Percentiles rank a stretch among this genome's conserved stretches.
Conservation (phyloP, 257 asterid genomes). For the Solanum paucissectum region DNA sequence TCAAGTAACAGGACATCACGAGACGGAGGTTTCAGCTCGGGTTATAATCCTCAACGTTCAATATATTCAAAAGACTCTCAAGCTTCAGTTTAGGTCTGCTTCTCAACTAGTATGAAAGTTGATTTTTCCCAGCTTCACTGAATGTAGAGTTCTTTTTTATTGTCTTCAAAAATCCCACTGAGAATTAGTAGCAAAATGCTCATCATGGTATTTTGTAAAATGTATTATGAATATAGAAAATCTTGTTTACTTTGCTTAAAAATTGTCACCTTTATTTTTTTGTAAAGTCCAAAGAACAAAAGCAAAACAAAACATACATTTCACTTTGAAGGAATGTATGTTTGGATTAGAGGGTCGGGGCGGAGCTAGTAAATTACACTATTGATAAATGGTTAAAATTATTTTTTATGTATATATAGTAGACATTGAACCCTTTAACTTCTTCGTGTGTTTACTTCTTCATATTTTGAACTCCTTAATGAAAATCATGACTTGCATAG, state of each 20-base stretch:
- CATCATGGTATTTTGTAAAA: background rate
- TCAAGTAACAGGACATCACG: conserved; percentile 21
- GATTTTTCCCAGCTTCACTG: background rate
- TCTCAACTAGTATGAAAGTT: background rate
- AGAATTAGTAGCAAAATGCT: background rate
- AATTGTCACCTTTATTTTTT: background rate
- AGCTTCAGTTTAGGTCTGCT: conserved; percentile 3
- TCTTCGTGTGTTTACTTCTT: background rate
- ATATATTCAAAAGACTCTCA: conserved; percentile 25
- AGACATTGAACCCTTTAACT: background rate
- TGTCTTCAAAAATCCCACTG: background rate
- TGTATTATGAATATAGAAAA: background rate
- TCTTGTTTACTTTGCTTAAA: background rate
- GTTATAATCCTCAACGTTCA: conserved; percentile 15
- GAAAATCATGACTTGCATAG: background rate
- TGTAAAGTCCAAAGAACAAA: background rate
- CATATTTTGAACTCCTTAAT: background rate
- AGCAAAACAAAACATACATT: background rate
- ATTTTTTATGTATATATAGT: too few species aligned
- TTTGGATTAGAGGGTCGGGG: background rate
- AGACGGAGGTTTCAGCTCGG: conserved; percentile 18
- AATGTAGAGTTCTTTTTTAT: background rate
- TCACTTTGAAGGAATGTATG: background rate
- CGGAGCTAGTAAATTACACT: background rate
- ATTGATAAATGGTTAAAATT: too few species aligned